Evolutionary conservation across 768 basidiomycete genomes (phyloP).

Genomic region (Suillus sp.): DNA sequence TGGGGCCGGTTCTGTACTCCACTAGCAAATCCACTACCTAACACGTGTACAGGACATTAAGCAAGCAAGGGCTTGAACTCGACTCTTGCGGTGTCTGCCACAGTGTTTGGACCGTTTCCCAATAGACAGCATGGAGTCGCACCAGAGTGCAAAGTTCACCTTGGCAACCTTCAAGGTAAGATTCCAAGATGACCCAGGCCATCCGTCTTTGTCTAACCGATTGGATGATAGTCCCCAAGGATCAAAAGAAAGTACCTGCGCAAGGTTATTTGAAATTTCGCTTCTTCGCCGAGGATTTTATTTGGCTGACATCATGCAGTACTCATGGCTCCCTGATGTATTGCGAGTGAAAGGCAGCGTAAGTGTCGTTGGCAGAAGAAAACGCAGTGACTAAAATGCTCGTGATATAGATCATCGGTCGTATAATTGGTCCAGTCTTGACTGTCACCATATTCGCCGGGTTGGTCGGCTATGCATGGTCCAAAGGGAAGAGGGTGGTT

Average conservation of each 20-base stretch:
- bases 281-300: background rate
- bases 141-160: conserved; percentile 15
- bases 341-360: conserved; percentile 83
- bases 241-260: conserved; percentile 56
- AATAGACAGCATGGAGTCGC: conserved; percentile 27
- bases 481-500: conserved; percentile 57
- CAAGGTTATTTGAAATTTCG: conserved; percentile 39
- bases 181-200: background rate
- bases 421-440: conserved; percentile 79
- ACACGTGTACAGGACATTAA: background rate
- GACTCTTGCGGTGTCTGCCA: background rate
- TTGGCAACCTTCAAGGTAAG: conserved; percentile 32
- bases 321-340: conserved; percentile 90
- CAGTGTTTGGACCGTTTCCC: background rate
- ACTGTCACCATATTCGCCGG: conserved; percentile 80
- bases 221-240: conserved; percentile 36
- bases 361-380: conserved; percentile 30
- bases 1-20: too few relatives aligned
- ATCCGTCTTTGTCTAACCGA: background rate
- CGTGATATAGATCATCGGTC: conserved; percentile 58
- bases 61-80: background rate
- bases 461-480: conserved; percentile 58
- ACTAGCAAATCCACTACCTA: background rate
- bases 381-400: conserved; percentile 12
- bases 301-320: conserved; percentile 42